Conservation (phyloP, 257 asterid species). For the Scutellaria barbata region DNA sequence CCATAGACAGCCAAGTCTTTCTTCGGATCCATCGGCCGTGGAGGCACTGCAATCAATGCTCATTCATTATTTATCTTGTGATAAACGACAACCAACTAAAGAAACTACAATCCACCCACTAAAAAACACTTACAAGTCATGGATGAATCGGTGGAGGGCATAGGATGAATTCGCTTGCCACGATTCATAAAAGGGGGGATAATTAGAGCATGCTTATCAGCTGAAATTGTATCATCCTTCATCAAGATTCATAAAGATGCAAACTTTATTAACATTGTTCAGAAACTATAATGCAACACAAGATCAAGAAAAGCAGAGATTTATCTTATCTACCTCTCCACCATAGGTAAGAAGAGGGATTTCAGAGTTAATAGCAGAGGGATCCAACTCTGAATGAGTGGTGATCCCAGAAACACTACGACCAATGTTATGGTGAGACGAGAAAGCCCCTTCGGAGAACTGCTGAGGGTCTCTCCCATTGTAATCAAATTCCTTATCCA, state of each 20-base stretch:
- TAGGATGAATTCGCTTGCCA: slow-evolving; percentile 81
- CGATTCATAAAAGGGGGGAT: slow-evolving; percentile 78
- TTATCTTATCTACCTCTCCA: slow-evolving; percentile 66
- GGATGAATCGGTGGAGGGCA: slow-evolving; percentile 72
- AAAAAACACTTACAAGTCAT: slow-evolving; percentile 60
- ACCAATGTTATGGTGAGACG: slow-evolving; percentile 59
- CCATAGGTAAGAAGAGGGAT: slow-evolving; percentile 96
- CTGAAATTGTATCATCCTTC: slow-evolving; percentile 93
- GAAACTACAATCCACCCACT: neutral
- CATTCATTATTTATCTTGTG: neutral
- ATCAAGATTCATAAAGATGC: slow-evolving; percentile 42
- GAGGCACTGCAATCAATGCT: slow-evolving; percentile 66
- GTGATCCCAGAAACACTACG: slow-evolving; percentile 67
- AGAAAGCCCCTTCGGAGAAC: slow-evolving; percentile 52
- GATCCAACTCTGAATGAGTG: slow-evolving; percentile 67
- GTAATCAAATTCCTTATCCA: slow-evolving; percentile 86
- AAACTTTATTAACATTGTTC: slow-evolving; percentile 20
- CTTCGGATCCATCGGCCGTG: slow-evolving; percentile 97
- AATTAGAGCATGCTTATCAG: slow-evolving; percentile 93
- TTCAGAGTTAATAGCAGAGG: slow-evolving; percentile 66
- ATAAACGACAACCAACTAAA: slow-evolving; percentile 9
- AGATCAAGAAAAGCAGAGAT: slow-evolving; percentile 19
- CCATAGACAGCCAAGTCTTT: slow-evolving; percentile 95
- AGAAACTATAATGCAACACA: neutral
- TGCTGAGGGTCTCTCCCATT: slow-evolving; percentile 55